These are phyloP conservation scores for Fusarium nematophilum DNA, from an alignment of 2,329 filamentous ascomycete genomes.

Conservation along the genomic window DNA sequence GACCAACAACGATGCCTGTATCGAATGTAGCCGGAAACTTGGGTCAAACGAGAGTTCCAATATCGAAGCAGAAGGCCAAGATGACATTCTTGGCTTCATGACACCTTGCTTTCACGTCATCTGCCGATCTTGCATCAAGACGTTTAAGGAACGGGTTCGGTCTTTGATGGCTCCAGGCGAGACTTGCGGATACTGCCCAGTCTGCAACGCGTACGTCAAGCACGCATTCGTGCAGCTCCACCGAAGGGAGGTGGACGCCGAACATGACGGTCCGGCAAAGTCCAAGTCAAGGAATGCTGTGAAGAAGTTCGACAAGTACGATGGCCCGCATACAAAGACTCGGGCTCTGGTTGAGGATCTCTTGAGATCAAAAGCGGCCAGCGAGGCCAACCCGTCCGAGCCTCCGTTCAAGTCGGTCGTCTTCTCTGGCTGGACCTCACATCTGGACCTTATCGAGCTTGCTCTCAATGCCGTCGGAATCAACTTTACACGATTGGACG, in stretches of 20 bases:
- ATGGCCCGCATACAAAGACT: conserved; percentile 92
- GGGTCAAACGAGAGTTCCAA: conserved; percentile 65
- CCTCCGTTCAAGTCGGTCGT: conserved; percentile 91
- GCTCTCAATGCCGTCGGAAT: conserved; percentile 78
- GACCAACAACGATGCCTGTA: conserved; percentile 80
- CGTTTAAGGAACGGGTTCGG: conserved; percentile 66
- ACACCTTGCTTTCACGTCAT: conserved; percentile 89
- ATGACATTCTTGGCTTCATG: conserved; percentile 79
- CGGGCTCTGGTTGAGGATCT: conserved; percentile 83
- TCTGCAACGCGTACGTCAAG: conserved; percentile 74
- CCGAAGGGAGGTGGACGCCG: conserved; percentile 66
- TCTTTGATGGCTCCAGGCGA: conserved; percentile 51
- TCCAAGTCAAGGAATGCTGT: conserved; percentile 49
- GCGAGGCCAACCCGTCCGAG: conserved; percentile 69
- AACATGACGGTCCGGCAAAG: conserved; percentile 64
- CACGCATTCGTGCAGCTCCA: conserved; percentile 76
- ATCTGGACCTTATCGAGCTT: conserved; percentile 90
- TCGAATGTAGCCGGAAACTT: conserved; percentile 75
- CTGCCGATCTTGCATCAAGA: conserved; percentile 77
- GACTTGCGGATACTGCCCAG: conserved; percentile 68
- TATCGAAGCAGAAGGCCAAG: conserved; percentile 67
- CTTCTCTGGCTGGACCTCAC: conserved; percentile 95
- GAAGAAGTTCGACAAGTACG: conserved; percentile 76
- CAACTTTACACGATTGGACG: conserved; percentile 84
- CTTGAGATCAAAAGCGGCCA: conserved; percentile 71